These are phyloP conservation scores for Dimocarpus longan DNA, from an alignment of 345 rosid genomes.

Conservation along the genomic window DNA sequence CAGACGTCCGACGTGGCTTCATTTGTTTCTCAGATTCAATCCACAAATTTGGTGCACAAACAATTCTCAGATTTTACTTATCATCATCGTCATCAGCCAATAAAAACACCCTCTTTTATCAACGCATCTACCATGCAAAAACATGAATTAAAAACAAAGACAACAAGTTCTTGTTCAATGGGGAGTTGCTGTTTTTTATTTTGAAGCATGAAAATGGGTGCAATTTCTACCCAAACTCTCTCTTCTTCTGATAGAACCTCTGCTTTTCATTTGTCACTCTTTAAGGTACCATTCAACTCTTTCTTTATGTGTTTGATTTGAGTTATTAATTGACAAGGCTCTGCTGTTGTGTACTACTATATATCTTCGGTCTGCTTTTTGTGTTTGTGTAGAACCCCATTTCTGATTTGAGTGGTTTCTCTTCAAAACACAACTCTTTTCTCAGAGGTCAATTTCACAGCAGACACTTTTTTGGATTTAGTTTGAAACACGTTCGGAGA, in stretches of 20 bases:
- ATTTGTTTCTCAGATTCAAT: conserved; percentile 3
- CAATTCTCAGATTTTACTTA: conserved; percentile 1
- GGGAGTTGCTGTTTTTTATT: not conserved
- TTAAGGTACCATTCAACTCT: conserved; percentile 36
- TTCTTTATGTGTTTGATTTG: not conserved
- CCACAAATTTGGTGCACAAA: conserved; percentile 11
- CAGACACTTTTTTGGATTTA: conserved; percentile 26
- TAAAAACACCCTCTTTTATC: not conserved
- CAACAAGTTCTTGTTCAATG: conserved; percentile 4
- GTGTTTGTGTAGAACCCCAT: conserved; percentile 39
- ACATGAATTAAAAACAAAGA: not conserved
- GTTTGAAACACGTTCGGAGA: conserved; percentile 26
- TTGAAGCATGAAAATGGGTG: conserved; percentile 30
- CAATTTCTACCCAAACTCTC: conserved; percentile 37
- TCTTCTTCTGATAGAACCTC: conserved; percentile 33
- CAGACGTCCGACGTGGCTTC: conserved; percentile 18
- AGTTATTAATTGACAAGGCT: no score
- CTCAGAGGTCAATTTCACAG: conserved; percentile 46
- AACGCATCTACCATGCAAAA: conserved; percentile 12
- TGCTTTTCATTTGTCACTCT: conserved; percentile 27
- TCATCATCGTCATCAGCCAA: conserved; percentile 11
- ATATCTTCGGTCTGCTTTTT: conserved; percentile 3
- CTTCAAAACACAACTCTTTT: conserved; percentile 48
- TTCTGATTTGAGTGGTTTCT: conserved; percentile 45
- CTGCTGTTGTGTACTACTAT: not conserved